These are phyloP conservation scores for Avena insularis DNA, from an alignment of 176 grass and related monocot species.

Conservation along the genomic window DNA sequence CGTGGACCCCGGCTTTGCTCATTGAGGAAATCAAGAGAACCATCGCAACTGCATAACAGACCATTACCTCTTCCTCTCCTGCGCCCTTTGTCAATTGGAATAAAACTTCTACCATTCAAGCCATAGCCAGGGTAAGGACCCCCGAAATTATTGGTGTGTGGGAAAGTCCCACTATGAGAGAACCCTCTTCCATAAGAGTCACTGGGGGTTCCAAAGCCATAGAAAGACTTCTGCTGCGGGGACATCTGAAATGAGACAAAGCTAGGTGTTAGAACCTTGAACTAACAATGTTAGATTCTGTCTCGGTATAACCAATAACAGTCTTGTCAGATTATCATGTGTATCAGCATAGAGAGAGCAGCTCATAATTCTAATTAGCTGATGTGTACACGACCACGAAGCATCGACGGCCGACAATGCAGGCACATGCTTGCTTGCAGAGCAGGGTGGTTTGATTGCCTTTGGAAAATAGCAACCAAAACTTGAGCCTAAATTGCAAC, in stretches of 20 bases:
- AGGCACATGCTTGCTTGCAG: constrained; percentile 26
- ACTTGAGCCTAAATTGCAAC: constrained; percentile 13
- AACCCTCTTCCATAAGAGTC: constrained; percentile 67
- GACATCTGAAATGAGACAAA: constrained; percentile 41
- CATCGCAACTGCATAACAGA: constrained; percentile 68
- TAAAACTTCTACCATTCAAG: constrained; percentile 57
- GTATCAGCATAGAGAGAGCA: constrained; percentile 5
- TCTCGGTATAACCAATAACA: background rate
- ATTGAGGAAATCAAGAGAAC: constrained; percentile 82
- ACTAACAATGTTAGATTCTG: background rate
- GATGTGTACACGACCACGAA: background rate
- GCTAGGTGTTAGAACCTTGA: constrained; percentile 17
- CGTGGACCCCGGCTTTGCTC: constrained; percentile 95
- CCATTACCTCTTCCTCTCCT: constrained; percentile 78
- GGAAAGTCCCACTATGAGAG: constrained; percentile 61
- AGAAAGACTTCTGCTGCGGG: constrained; percentile 74
- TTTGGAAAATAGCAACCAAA: background rate
- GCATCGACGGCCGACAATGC: background rate
- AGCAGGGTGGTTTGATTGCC: background rate
- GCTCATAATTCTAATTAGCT: constrained; percentile 24
- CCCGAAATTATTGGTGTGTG: constrained; percentile 57
- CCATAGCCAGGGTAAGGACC: constrained; percentile 59
- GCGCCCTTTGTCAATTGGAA: constrained; percentile 62
- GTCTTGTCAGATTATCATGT: constrained; percentile 4
- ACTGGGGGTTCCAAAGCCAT: constrained; percentile 70